Evolutionary conservation across 202 grass and related monocot species (phyloP), one percentile per base, ranked within the genome.

Genomic region (Sporobolus alterniflorus): DNA sequence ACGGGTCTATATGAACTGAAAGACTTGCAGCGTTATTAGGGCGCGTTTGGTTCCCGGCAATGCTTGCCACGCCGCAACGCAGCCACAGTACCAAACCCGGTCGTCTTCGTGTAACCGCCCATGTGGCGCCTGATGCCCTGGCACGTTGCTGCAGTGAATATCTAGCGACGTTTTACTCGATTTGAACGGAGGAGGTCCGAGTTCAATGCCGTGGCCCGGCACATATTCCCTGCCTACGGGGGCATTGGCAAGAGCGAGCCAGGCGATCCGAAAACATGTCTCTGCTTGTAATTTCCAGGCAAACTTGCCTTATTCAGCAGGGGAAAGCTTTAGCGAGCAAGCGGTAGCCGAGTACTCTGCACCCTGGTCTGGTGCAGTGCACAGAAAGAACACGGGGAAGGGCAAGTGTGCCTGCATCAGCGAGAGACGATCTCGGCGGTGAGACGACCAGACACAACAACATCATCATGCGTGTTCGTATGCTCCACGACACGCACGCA

Each of bases 31-130:
- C n/a, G n/a, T n/a, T n/a, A n/a, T n/a, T n/a, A n/a, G n/a, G n/a
- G n/a, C n/a, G n/a, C n/a, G n/a, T n/a, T n/a, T n/a, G n/a, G n/a
- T n/a, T n/a, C n/a, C n/a, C n/a, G n/a, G n/a, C n/a, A n/a, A n/a
- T n/a, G n/a, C n/a, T n/a, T n/a, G n/a, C n/a, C n/a, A n/a, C n/a
- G n/a, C n/a, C n/a, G n/a, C n/a, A n/a, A n/a, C n/a, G n/a, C n/a
- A n/a, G n/a, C n/a, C n/a, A n/a, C n/a, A n/a, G n/a, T n/a, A n/a
- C n/a, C n/a, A 11, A 36, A 9, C 51, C 67, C 67, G 22, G 9
- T 64, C 54, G 54, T 70, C 77, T 44, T 1, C 44, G 64, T 71
- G 85, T 76, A 76, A 33, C 14, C 32, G 9, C 4, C 63, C 72
- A 87, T 59, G 70, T 81, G 71, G 24, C 30, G 3, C 26, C 61